Conservation (phyloP, 1,139 yeast genomes). For the Pichia sp. region DNA sequence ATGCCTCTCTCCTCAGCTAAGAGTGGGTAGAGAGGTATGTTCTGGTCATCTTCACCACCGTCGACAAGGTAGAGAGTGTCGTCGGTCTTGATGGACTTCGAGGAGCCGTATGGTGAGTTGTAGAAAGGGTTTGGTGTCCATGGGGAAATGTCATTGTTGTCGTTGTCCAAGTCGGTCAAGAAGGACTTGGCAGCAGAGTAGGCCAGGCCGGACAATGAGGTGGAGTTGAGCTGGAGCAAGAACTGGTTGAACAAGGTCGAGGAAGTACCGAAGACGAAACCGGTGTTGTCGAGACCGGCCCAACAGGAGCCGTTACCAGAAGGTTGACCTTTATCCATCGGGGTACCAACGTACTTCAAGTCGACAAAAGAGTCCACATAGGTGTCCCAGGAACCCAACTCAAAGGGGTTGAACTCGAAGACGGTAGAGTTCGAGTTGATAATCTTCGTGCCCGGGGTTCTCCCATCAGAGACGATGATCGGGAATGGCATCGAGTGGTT, state of each 20-base stretch:
- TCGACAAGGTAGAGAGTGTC: constrained; percentile 66
- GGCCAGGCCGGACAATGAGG: constrained; percentile 47
- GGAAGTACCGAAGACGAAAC: constrained; percentile 73
- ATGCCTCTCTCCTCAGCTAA: constrained; percentile 66
- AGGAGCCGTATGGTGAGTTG: constrained; percentile 44
- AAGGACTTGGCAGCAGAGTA: constrained; percentile 44
- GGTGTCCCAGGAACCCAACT: constrained; percentile 89
- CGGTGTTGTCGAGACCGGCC: constrained; percentile 73
- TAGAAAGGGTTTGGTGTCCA: constrained; percentile 51
- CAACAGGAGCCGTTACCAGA: constrained; percentile 43
- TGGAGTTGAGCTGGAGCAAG: constrained; percentile 53
- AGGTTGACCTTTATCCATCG: constrained; percentile 55
- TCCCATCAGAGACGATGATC: constrained; percentile 70
- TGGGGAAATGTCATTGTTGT: constrained; percentile 37
- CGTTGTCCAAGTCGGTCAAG: constrained; percentile 43
- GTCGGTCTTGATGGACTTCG: constrained; percentile 39
- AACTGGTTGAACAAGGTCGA: constrained; percentile 75
- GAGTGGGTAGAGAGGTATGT: constrained; percentile 74
- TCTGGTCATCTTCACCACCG: constrained; percentile 84
- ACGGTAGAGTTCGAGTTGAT: constrained; percentile 66
- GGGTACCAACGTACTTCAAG: constrained; percentile 68
- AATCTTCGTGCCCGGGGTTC: constrained; percentile 61
- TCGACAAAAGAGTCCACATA: constrained; percentile 64
- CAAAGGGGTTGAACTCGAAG: constrained; percentile 77
- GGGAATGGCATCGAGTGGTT: constrained; percentile 78